phyloP scores from a whole-genome alignment of 1,284 basidiomycete genomes.

The Leccinum subfulvum region DNA sequence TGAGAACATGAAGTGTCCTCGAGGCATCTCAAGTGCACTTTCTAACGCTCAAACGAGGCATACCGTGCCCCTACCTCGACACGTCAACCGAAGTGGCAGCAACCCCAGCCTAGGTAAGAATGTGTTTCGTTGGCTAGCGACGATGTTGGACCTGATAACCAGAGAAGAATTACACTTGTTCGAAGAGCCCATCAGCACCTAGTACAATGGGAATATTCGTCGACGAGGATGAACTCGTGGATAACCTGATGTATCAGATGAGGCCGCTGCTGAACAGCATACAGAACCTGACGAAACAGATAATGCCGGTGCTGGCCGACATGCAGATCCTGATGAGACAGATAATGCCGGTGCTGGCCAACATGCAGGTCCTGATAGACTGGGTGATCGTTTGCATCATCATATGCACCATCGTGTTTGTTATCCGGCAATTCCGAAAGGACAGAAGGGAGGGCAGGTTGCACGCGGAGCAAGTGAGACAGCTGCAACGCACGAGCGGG shows the following conservation, averaged over 20 bases:
- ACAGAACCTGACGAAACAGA: too few relatives aligned
- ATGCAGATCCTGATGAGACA: too few relatives aligned
- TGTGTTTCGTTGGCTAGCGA: background rate
- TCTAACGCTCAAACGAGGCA: background rate
- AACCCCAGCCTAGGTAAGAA: constrained; percentile 4
- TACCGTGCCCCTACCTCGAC: background rate
- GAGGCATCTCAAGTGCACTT: constrained; percentile 2
- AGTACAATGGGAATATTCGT: constrained; percentile 22
- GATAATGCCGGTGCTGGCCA: too few relatives aligned
- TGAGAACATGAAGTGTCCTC: constrained; percentile 11
- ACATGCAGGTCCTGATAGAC: too few relatives aligned
- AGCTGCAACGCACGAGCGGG: constrained; percentile 6
- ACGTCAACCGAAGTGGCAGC: background rate
- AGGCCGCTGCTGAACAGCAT: too few relatives aligned
- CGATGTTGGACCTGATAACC: background rate
- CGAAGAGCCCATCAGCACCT: too few relatives aligned
- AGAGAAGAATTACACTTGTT: background rate
- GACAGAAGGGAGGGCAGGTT: constrained; percentile 25
- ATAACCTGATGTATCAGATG: too few relatives aligned
- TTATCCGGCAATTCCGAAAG: constrained; percentile 17
- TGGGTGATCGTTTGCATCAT: too few relatives aligned
- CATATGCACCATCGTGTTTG: constrained; percentile 20
- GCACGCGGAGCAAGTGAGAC: constrained; percentile 22
- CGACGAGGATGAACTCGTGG: constrained; percentile 21
- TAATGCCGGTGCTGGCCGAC: too few relatives aligned